Evolutionary conservation across 192 early-diverging fungal genomes (phyloP), one percentile per base, ranked within the genome.

Genomic region (Mortierella hygrophila): DNA sequence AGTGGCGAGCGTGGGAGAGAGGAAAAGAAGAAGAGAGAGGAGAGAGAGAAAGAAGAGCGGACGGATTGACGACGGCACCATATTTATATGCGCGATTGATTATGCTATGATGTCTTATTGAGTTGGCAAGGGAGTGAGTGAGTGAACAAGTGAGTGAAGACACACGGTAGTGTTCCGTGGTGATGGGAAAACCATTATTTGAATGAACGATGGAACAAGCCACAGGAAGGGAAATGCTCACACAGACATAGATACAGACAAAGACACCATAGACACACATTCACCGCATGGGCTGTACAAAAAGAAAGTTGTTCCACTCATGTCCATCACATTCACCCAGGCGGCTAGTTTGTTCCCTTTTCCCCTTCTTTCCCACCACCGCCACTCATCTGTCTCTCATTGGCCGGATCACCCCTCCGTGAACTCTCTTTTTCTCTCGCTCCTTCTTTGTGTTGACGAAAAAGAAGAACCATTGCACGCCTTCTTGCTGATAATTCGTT

Each of bases 1-100:
- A 21, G 78, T 63, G 26, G 79, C 46, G 54, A 57, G 80, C 29
- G 49, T 41, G 74, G 52, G 80, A 41, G 37, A 32, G 72, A 21
- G 73, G 35, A 26, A 21, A 29, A 73, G 42, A n/a, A 72, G 60
- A 70, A 72, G 37, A 40, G 55, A 38, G 15, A 76, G 38, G 40
- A 70, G 29, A 44, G 47, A 52, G 54, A 69, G 38, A 49, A 44
- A 72, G 70, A 72, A 52, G 68, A 78, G 60, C 55, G 72, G 71
- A 74, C 32, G 32, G 70, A 35, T 35, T 32, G 60, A 32, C n/a
- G 60, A 32, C 29, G 60, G 7, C 52, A 63, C n/a, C 20, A 46
- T 76, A 63, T 76, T 76, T 76, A 76, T 76, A 75, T 10, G 15
- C 1, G 35, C 21, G 15, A 63, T 60, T 41, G 29, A 29, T 7